phyloP scores from a whole-genome alignment of 345 rosid genomes.

The Nasturtium officinale region DNA sequence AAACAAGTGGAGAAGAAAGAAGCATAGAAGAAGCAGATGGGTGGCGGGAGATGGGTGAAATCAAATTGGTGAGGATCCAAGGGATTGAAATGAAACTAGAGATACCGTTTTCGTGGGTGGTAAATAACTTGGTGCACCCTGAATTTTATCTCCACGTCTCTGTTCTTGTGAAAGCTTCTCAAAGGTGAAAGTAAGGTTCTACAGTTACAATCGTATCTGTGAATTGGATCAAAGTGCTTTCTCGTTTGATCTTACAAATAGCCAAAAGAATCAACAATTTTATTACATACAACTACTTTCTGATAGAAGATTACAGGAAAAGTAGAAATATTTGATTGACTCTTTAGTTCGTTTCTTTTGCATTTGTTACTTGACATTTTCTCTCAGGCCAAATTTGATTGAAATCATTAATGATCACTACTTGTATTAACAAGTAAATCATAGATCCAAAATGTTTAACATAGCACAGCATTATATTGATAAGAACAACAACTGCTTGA shows the following conservation, averaged over 20 bases:
- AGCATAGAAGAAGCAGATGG: slow-evolving; percentile 18
- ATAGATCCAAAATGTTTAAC: not conserved
- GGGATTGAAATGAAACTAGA: slow-evolving; percentile 84
- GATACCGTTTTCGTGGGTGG: slow-evolving; percentile 94
- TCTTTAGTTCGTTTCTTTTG: not conserved
- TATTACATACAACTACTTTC: slow-evolving; percentile 3
- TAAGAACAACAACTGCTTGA: not conserved
- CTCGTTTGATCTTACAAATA: slow-evolving; percentile 17
- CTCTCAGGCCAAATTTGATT: not conserved
- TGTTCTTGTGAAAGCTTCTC: slow-evolving; percentile 52
- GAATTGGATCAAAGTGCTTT: slow-evolving; percentile 14
- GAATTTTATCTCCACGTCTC: slow-evolving; percentile 85
- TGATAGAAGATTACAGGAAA: slow-evolving; percentile 7
- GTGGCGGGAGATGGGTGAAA: slow-evolving; percentile 44
- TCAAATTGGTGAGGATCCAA: slow-evolving; percentile 75
- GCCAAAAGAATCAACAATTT: slow-evolving; percentile 13
- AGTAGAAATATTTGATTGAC: slow-evolving; percentile 7
- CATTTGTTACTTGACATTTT: not conserved
- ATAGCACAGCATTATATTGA: not conserved
- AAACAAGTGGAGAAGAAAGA: slow-evolving; percentile 45
- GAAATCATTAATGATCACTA: not conserved
- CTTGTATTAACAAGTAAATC: not conserved
- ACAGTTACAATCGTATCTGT: not conserved
- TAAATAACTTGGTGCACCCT: slow-evolving; percentile 77
- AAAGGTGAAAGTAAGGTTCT: slow-evolving; percentile 12